Base-by-base conservation (phyloP, 1,284 basidiomycete genomes). In the Takashimella koratensis region DNA sequence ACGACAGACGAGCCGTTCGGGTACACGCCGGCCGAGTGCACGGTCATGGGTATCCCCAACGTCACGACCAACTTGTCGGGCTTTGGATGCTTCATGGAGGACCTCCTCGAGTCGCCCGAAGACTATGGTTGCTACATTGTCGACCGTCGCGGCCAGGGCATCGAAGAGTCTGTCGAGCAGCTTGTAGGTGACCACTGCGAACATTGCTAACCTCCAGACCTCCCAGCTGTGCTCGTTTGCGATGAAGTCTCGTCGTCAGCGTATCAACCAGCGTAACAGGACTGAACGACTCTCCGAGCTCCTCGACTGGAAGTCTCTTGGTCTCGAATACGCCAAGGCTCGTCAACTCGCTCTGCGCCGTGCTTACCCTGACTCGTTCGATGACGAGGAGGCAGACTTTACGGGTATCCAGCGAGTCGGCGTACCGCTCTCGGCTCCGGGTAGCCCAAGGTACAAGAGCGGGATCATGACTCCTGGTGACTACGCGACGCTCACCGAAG, bases 1-100 rank as follows among this genome's bases (percentile, higher is more conserved):
- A 20, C 1, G 5, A 40, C 53, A 73, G 68, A 76, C 59, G 75
- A 76, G 63, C 75, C 75, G 5, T 76, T 75, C 65, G 75, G 74
- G 51, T 78, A 79, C 71, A 82, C 80, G n/a, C 80, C 80, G 3
- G 81, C 81, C 51, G 81, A 82, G 68, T 82, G 81, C 73, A 82
- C 81, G 19, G 81, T 82, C 54, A 98, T 98, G 95, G 95, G 95
- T 62, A 92, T 98, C 54, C 95, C 95, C 0, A 91, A 87, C 46
- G 86, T 98, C 59, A 98, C 95, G 24, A 98, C 95, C 54, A 98
- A 98, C 78, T 79, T 98, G 42, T 96, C 92, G 24, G 95, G 95
- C 41, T 96, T 97, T 64, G 94, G 94, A 22, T 97, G 92, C 76
- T 97, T 96, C 80, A 95, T 98, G 89, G 91, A 96, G 76, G 95